Base-by-base conservation (phyloP, 805 yeast species). In the Kluyveromyces nonfermentans region DNA sequence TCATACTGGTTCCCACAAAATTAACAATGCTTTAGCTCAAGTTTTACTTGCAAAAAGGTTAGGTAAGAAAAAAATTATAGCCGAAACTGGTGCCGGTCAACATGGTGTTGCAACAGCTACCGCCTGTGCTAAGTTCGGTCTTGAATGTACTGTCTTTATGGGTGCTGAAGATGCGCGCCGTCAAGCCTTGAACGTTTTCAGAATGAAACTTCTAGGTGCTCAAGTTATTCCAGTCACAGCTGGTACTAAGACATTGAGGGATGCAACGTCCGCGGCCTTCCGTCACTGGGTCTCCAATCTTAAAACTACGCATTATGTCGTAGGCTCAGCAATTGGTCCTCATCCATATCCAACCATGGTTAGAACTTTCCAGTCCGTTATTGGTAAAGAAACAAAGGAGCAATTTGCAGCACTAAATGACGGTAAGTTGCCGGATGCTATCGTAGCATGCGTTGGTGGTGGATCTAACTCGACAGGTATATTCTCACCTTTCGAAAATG, bases 401-500 rank as follows among this genome's bases (percentile, higher is more conserved):
- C 96, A 93, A 69, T 89, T 89, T 69, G 78, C 76, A 52, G 78
- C 75, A 52, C 69, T 82, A 54, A 87, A 85, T 64, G 69, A 77
- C 48, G 95, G 95, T 34, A 81, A 78, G 56, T 73, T 93, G 51
- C 98, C 98, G 39, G 85, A 93, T 58, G 87, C 89, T 16, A 79
- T 93, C 35, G 96, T 93, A 49, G 99, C 99, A 1, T 93, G 99
- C 74, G 98, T 93, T 41, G 99, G 99, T 58, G 99, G 99, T 59
- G 99, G 99, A 44, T 87, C 96, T 16, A 93, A 93, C 74, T 82
- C 96, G 41, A 79, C 94, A 28, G 99, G 99, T 64, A 79, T 90
- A 77, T 93, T 93, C 67, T 80, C 87, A 18, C 97, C 97, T 43
- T 93, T 93, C 61, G 94, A 87, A 62, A 71, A 85, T 15, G 96